Evolutionary conservation across 768 basidiomycete genomes (phyloP).

Genomic region (Gyrodon lividus): DNA sequence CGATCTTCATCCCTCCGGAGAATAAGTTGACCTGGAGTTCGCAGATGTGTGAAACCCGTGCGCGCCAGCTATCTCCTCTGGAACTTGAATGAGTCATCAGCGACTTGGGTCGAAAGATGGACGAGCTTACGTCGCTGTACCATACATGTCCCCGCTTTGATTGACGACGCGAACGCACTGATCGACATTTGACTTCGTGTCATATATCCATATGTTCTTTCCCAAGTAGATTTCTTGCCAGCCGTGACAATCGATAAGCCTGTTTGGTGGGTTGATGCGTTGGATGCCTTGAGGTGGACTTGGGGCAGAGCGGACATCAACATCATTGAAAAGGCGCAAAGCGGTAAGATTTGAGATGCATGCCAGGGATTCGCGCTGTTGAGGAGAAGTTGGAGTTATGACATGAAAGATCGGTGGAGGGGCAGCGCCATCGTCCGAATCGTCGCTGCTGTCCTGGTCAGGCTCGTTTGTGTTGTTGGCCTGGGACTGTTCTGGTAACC

Average conservation of each 20-base stretch:
- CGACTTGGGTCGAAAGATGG: background rate
- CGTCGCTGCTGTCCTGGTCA: slow-evolving; percentile 16
- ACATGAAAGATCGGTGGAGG: slow-evolving; percentile 50
- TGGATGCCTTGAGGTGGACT: slow-evolving; percentile 42
- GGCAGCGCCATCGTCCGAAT: slow-evolving; percentile 32
- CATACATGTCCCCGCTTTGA: slow-evolving; percentile 61
- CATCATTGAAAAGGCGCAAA: slow-evolving; percentile 70
- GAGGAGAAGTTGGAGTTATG: slow-evolving; percentile 44
- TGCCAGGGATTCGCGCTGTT: slow-evolving; percentile 41
- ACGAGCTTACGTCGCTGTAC: slow-evolving; percentile 71
- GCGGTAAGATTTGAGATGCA: slow-evolving; percentile 63
- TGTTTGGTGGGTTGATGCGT: slow-evolving; percentile 50
- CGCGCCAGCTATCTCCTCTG: slow-evolving; percentile 84
- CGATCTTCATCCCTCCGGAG: slow-evolving; percentile 59
- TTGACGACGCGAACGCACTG: slow-evolving; percentile 67
- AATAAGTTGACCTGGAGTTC: slow-evolving; percentile 72
- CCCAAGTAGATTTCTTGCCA: slow-evolving; percentile 77
- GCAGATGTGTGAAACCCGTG: slow-evolving; percentile 62
- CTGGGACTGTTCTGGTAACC: slow-evolving; percentile 16
- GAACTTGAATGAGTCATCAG: slow-evolving; percentile 3
- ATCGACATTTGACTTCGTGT: slow-evolving; percentile 61
- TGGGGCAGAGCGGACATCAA: slow-evolving; percentile 60
- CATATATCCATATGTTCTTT: slow-evolving; percentile 74
- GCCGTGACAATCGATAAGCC: slow-evolving; percentile 58
- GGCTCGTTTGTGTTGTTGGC: slow-evolving; percentile 18